Percentiles rank a stretch among this genome's conserved stretches.
Evolutionary conservation across 2,329 filamentous ascomycete species (phyloP).

Genomic region (Diaporthe vaccinii): DNA sequence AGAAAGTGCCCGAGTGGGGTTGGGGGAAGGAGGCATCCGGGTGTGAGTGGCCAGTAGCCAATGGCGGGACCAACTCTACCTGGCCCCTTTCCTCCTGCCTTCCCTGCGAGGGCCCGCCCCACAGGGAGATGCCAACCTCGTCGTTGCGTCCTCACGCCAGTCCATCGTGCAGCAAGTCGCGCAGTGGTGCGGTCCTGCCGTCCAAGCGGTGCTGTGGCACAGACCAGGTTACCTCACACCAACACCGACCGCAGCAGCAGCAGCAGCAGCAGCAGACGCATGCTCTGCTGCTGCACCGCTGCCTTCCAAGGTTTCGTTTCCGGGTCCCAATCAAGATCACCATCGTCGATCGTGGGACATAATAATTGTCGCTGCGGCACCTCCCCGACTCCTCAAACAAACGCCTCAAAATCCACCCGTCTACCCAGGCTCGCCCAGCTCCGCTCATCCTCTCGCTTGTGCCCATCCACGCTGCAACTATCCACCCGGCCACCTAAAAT

Average conservation of each 20-base stretch:
- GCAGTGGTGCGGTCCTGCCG: background rate
- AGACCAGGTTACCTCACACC: constrained; percentile 28
- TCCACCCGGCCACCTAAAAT: constrained; percentile 9
- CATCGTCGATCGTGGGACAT: constrained; percentile 24
- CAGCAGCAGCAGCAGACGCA: background rate
- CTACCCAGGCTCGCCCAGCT: constrained; percentile 14
- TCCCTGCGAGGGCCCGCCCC: constrained; percentile 6
- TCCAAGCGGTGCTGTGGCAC: constrained; percentile 12
- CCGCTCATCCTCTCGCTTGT: constrained; percentile 18
- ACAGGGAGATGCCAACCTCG: constrained; percentile 10
- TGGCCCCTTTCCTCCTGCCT: constrained; percentile 5
- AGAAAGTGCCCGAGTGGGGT: constrained; percentile 9
- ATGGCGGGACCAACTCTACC: background rate
- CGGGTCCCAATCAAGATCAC: background rate
- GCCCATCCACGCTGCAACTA: background rate
- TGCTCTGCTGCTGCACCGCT: background rate
- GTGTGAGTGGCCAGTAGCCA: constrained; percentile 4
- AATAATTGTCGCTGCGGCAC: constrained; percentile 2
- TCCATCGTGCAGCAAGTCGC: background rate
- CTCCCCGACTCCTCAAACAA: constrained; percentile 23
- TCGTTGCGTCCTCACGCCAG: background rate
- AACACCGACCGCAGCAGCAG: background rate
- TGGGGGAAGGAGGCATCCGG: background rate
- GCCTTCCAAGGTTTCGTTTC: background rate
- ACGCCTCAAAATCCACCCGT: constrained; percentile 20